Percentiles rank a stretch among this genome's conserved stretches.
phyloP scores from a whole-genome alignment of 225 moss, liverwort and hornwort genomes.

The Pseudisothecium myosuroides region DNA sequence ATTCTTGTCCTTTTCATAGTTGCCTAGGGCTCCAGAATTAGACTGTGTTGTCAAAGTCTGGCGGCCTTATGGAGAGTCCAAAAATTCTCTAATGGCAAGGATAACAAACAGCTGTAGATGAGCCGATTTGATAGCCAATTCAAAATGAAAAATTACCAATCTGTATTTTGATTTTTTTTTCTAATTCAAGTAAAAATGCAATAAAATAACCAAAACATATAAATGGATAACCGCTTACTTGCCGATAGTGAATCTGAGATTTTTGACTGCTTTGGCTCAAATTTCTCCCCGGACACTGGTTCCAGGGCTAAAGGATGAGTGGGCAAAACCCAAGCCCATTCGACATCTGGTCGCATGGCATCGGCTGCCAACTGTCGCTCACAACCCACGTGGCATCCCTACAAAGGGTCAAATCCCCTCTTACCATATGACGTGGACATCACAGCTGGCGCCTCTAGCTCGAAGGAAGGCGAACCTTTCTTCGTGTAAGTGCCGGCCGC shows the following conservation, averaged over 20 bases:
- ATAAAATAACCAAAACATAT: not conserved
- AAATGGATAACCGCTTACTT: no score
- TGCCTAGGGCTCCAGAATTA: no score
- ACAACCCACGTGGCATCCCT: not conserved
- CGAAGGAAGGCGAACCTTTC: not conserved
- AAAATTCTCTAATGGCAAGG: no score
- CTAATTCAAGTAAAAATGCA: not conserved
- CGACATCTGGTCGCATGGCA: not conserved
- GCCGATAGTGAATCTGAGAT: not conserved
- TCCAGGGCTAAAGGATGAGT: not conserved
- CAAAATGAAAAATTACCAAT: not conserved
- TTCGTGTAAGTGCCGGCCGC: not conserved
- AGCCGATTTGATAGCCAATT: accelerated
- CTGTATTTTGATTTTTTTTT: not conserved
- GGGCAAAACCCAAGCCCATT: not conserved
- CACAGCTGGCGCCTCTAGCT: not conserved
- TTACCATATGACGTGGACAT: not conserved
- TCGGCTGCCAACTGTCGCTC: not conserved
- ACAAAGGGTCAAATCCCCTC: not conserved
- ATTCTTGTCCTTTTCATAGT: no score
- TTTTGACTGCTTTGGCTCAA: not conserved
- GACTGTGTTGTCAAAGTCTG: no score
- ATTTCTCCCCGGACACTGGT: not conserved
- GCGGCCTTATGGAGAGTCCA: no score
- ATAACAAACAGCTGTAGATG: accelerated